Conservation (phyloP, 2,329 filamentous ascomycete species). For the Akanthomyces uredinophilus region DNA sequence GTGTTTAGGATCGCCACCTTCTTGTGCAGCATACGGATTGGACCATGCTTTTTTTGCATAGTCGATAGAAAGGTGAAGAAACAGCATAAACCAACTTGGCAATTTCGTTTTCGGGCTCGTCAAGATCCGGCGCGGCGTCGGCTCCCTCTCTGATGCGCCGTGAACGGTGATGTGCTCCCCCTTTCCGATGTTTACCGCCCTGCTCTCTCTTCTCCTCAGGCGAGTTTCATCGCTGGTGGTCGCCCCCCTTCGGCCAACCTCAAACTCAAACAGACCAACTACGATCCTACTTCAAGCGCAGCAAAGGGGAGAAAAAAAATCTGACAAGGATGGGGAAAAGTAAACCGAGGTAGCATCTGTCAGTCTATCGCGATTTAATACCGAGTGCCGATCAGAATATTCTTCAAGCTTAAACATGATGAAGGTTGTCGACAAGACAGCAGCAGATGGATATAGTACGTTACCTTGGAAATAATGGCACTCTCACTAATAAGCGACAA, state of each 20-base stretch:
- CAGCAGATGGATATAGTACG: neutral
- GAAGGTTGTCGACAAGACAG: neutral
- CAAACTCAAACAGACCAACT: neutral
- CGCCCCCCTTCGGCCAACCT: neutral
- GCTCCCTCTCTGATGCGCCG: too few species aligned
- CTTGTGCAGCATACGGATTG: neutral
- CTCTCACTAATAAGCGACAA: neutral
- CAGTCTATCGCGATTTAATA: neutral
- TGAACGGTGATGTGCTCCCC: neutral
- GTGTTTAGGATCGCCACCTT: slow-evolving; percentile 1
- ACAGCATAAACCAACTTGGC: neutral
- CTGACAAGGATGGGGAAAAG: too few species aligned
- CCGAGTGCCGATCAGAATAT: too few species aligned
- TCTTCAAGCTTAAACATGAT: too few species aligned
- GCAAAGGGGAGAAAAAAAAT: neutral
- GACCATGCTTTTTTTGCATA: neutral
- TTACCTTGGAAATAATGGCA: neutral
- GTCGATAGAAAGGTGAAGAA: neutral
- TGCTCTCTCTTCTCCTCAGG: neutral
- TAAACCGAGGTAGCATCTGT: neutral
- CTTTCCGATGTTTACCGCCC: neutral
- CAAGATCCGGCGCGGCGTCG: neutral
- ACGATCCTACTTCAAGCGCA: neutral
- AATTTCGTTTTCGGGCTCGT: neutral
- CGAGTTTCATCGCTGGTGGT: slow-evolving; percentile 1